Base-by-base conservation (phyloP, 345 rosid species). In the Camelina laxa region DNA sequence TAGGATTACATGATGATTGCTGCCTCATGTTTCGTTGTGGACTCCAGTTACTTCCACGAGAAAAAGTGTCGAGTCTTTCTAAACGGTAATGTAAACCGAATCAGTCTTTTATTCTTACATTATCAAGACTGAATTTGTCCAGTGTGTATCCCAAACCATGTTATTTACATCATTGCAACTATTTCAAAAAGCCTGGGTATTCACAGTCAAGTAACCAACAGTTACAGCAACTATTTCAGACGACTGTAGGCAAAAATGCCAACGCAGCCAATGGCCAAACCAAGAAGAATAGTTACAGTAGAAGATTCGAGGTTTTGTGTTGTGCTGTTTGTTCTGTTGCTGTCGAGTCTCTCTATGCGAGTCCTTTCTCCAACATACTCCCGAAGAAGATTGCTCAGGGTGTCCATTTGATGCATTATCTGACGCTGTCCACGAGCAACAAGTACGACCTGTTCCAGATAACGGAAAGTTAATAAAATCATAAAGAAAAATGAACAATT, bases 401-500 rank as follows among this genome's bases (percentile, higher is more conserved):
- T 90, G 83, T 88, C 96, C 65, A 95, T 68, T 38, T 95, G 99
- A 63, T 85, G 98, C 86, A 90, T 88, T 30, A 92, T 81, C 80
- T 95, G 98, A 22, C 97, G 95, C 56, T 95, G 99, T 20, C 90
- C 88, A 50, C 97, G 82, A 9, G 83, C 88, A 56, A 92, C 75
- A 30, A 82, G 73, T 73, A 84, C 15, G 45, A 90, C 82, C 99
- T 95, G 90, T 63, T 27, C 59, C 30, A 15, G 39, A 15, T 41
- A 49, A 61, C 35, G 14, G 1, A 16, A 36, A 20, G 31, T n/a
- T 2, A 7, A 12, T 3, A 12, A 53, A 30, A 10, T 45, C 50
- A 56, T 51, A 1, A 8, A 3, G 53, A 36, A n/a, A 75, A 67
- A 14, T 49, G 33, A 58, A 16, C 3, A 7, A 1, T 30, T 27